Evolutionary conservation across 2,329 filamentous ascomycete species (phyloP).

Genomic region (Colletotrichum theobromicola): DNA sequence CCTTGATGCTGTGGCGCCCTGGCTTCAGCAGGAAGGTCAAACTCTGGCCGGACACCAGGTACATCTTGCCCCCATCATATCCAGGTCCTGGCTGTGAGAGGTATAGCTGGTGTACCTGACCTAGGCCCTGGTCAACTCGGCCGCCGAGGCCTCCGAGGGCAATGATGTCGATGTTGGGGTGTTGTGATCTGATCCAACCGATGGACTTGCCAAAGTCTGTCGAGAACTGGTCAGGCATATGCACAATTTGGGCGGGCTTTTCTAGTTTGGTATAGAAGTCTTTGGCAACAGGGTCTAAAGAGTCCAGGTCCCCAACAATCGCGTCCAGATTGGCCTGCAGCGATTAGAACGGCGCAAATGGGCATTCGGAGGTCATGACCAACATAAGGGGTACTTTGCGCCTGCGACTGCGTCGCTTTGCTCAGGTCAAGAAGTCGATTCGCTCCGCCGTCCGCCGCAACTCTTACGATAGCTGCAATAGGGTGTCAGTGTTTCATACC

Average conservation of each 20-base stretch:
- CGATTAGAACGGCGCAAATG: background rate
- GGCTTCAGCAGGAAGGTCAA: conserved; percentile 81
- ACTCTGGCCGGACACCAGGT: conserved; percentile 80
- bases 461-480: conserved; percentile 63
- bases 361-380: background rate
- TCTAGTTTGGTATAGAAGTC: conserved; percentile 68
- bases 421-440: conserved; percentile 68
- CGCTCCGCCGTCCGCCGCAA: conserved; percentile 92
- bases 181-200: conserved; percentile 55
- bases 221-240: conserved; percentile 80
- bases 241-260: conserved; percentile 62
- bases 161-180: conserved; percentile 65
- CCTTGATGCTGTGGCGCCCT: conserved; percentile 71
- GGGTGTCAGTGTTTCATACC: conserved; percentile 23
- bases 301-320: conserved; percentile 93
- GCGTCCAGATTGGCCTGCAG: conserved; percentile 64
- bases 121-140: conserved; percentile 90
- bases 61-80: conserved; percentile 65
- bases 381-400: background rate
- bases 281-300: conserved; percentile 66
- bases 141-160: conserved; percentile 86
- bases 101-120: conserved; percentile 85
- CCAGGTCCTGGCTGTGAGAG: conserved; percentile 59
- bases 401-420: background rate
- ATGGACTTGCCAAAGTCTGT: conserved; percentile 92